Conservation (phyloP, 2,329 filamentous ascomycete genomes). For the Aspergillus sp. region DNA sequence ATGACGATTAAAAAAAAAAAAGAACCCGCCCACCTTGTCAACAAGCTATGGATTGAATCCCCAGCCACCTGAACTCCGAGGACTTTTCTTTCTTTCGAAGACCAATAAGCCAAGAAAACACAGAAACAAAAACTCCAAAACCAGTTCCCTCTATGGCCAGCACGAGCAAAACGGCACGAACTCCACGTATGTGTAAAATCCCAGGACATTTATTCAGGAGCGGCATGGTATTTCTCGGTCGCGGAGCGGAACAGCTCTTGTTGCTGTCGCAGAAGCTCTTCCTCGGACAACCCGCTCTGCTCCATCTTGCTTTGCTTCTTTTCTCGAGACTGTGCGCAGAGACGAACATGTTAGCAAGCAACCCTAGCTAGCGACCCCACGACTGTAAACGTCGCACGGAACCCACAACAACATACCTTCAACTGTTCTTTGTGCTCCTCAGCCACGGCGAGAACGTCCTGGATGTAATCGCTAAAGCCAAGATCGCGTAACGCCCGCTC, state of each 20-base stretch:
- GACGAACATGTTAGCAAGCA: conserved; percentile 15
- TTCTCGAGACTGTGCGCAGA: conserved; percentile 70
- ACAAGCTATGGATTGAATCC: conserved; percentile 3
- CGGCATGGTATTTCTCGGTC: conserved; percentile 66
- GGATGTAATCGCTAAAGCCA: conserved; percentile 89
- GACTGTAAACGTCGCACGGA: not conserved
- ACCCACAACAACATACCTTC: conserved; percentile 65
- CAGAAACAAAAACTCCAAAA: conserved; percentile 12
- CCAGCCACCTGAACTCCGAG: conserved; percentile 7
- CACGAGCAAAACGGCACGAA: conserved; percentile 22
- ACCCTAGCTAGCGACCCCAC: not conserved
- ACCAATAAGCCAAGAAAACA: not conserved
- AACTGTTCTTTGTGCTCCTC: conserved; percentile 89
- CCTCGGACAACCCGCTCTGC: conserved; percentile 85
- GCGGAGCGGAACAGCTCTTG: conserved; percentile 87
- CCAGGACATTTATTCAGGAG: conserved; percentile 34
- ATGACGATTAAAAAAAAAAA: not conserved
- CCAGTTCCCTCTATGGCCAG: conserved; percentile 31
- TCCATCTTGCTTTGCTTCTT: conserved; percentile 98
- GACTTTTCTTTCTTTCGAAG: not conserved
- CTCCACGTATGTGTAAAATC: not conserved
- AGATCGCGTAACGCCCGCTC: conserved; percentile 90
- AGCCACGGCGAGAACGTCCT: conserved; percentile 80
- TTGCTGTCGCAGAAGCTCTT: conserved; percentile 84
- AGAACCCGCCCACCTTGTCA: conserved; percentile 1